A percentile compares a stretch with the other conserved stretches of the same genome.
phyloP scores from a whole-genome alignment of 495 filamentous ascomycete species.

The Darksidea phi region DNA sequence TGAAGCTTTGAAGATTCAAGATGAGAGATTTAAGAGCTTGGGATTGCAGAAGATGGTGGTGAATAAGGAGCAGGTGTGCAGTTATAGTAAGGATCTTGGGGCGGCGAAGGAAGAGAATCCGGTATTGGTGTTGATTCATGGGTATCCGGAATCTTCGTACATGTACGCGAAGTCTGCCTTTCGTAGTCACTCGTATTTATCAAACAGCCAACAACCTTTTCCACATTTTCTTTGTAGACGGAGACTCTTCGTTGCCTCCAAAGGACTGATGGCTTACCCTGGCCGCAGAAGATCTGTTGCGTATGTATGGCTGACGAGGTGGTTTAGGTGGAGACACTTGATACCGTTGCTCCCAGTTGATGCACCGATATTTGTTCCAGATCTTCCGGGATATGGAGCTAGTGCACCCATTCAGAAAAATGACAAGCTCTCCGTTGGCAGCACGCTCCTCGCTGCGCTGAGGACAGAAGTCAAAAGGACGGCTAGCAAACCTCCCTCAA shows the following conservation, averaged over 20 bases:
- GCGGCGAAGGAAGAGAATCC: conserved; percentile 25
- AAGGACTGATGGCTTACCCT: too few relatives aligned
- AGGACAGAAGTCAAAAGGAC: conserved; percentile 29
- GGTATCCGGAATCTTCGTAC: conserved; percentile 38
- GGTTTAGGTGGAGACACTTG: conserved; percentile 38
- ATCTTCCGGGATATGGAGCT: conserved; percentile 52
- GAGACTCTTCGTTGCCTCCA: too few relatives aligned
- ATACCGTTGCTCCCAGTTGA: conserved; percentile 33
- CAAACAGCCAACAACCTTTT: too few relatives aligned
- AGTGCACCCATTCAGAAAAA: conserved; percentile 31
- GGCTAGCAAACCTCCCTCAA: not conserved
- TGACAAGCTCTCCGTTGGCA: conserved; percentile 45
- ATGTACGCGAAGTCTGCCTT: too few relatives aligned
- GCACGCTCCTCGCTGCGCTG: conserved; percentile 43
- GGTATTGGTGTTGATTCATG: conserved; percentile 39
- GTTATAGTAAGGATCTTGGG: conserved; percentile 23
- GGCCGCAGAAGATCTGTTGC: too few relatives aligned
- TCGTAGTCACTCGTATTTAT: too few relatives aligned
- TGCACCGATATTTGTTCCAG: conserved; percentile 32
- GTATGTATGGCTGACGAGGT: too few relatives aligned
- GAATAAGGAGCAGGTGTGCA: conserved; percentile 21
- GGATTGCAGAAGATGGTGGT: conserved; percentile 23
- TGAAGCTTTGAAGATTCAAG: conserved; percentile 16
- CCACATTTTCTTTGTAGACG: too few relatives aligned
- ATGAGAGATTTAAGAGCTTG: conserved; percentile 18